These are phyloP conservation scores for Rhizodiscina lignyota DNA, from an alignment of 495 filamentous ascomycete genomes.

Conservation along the genomic window DNA sequence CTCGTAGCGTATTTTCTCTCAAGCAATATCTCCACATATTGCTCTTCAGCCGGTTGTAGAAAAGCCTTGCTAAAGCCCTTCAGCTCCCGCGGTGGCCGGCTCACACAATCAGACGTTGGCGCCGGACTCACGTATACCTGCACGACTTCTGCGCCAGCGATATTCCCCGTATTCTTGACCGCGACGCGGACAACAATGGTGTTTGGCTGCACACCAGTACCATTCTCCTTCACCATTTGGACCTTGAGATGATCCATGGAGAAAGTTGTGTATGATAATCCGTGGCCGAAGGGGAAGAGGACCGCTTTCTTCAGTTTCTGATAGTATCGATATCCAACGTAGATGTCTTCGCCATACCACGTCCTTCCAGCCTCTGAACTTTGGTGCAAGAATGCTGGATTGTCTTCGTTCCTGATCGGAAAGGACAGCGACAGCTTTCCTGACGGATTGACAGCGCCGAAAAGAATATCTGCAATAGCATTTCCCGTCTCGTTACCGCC, in stretches of 20 bases:
- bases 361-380: conserved; percentile 59
- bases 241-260: conserved; percentile 31
- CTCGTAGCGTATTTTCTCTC: conserved; percentile 51
- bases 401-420: conserved; percentile 47
- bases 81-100: conserved; percentile 40
- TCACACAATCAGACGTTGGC: conserved; percentile 35
- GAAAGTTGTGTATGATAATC: conserved; percentile 49
- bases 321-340: conserved; percentile 70
- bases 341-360: conserved; percentile 62
- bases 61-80: conserved; percentile 51
- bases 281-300: conserved; percentile 65
- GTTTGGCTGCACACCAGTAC: conserved; percentile 19
- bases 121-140: conserved; percentile 45
- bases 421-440: conserved; percentile 52
- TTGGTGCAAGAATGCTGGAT: conserved; percentile 56
- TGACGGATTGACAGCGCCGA: conserved; percentile 46
- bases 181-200: conserved; percentile 36
- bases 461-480: conserved; percentile 46
- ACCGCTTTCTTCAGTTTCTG: conserved; percentile 46
- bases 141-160: conserved; percentile 47
- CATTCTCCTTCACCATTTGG: conserved; percentile 2
- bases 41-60: conserved; percentile 36
- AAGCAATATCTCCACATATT: conserved; percentile 38
- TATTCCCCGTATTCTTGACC: conserved; percentile 33
- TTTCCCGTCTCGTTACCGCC: conserved; percentile 27